These are phyloP conservation scores for Aspergillus nidulans DNA, from an alignment of 495 filamentous ascomycete genomes.

Conservation along the genomic window DNA sequence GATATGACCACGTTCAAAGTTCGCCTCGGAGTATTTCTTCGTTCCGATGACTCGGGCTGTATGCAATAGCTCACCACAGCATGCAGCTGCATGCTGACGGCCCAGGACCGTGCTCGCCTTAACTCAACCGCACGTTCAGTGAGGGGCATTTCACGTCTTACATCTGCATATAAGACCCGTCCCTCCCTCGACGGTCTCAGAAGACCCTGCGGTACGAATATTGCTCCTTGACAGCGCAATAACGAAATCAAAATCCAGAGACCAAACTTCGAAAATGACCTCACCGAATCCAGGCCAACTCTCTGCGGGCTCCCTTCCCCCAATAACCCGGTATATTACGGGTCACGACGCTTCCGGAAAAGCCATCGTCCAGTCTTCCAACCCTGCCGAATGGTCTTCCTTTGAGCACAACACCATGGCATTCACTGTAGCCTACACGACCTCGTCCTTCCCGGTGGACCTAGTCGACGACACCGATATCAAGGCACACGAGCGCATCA, in stretches of 20 bases:
- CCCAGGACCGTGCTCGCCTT: neutral
- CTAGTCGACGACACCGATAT: constrained; percentile 46
- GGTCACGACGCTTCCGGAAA: constrained; percentile 30
- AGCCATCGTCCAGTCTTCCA: constrained; percentile 29
- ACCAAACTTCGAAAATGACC: neutral
- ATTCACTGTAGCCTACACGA: constrained; percentile 44
- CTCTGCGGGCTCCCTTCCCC: neutral
- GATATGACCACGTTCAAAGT: no score
- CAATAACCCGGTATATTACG: constrained; percentile 27
- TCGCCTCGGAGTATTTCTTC: neutral
- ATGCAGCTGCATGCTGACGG: neutral
- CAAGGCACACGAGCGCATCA: constrained; percentile 28
- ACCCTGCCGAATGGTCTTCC: constrained; percentile 18
- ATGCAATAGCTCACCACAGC: no score
- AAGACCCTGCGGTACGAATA: no score
- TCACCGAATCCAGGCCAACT: constrained; percentile 9
- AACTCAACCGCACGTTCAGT: neutral
- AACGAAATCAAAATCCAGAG: neutral
- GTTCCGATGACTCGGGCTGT: neutral
- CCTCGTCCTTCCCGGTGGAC: constrained; percentile 52
- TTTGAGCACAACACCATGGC: constrained; percentile 25
- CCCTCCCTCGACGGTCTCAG: neutral
- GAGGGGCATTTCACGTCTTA: neutral
- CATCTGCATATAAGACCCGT: neutral
- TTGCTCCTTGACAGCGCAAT: no score